Base-by-base conservation (phyloP, 148 eudicot genomes). In the Hydrangea macrophylla region DNA sequence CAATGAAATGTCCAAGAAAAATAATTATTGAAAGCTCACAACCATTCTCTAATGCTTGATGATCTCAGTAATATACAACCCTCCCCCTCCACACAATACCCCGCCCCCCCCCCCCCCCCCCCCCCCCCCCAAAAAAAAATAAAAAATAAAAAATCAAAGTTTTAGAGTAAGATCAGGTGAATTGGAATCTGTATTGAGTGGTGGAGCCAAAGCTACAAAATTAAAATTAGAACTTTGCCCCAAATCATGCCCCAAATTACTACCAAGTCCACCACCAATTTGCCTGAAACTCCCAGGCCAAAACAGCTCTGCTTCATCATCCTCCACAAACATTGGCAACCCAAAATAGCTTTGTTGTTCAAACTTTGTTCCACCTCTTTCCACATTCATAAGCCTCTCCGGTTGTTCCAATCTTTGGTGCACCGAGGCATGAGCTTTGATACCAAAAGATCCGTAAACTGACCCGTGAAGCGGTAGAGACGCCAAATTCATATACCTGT, bases 251-350 rank as follows among this genome's bases (percentile, higher is more conserved):
- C 45, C 65, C n/a, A 33, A 27, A 64, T 45, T 63, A 20, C 51
- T 30, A 18, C 60, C 24, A 13, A 22, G 60, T 13, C 70, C 71
- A 35, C 37, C 65, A 10, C 58, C 75, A 15, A 72, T 58, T 63
- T 69, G 76, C 18, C 80, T 67, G 42, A 77, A 83, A 35, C 87
- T 83, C 40, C 87, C 87, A 0, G 84, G 87, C 87, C 87, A 83
- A 48, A 60, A 77, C 39, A 75, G 13, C 44, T 78, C 78, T 1
- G 67, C 68, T 48, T 76, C 87, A 25, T 80, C 80, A 39, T 75
- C 76, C 51, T 78, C 87, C 55, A 77, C 36, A 32, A 68, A 80
- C 18, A 72, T 36, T 18, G 77, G 77, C 67, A 67, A 7, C 39
- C 84, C 75, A 12, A 37, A 75, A 42, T 54, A 75, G 32, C 77